Base-by-base conservation (phyloP, 1,139 yeast species). In the Kluyveromyces marxianus region DNA sequence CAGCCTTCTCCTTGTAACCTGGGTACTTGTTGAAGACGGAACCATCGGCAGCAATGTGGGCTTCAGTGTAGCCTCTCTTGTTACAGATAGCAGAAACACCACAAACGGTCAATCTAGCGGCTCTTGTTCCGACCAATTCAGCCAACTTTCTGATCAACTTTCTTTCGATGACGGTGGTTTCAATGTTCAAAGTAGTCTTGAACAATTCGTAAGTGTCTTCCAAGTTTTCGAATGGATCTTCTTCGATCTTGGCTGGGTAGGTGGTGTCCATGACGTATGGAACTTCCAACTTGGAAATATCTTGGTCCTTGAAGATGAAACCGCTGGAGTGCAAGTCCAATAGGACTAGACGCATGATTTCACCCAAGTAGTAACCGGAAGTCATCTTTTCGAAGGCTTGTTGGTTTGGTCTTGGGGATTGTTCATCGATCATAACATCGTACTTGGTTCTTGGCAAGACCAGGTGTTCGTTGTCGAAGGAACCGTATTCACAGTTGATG, bases 351-450 rank as follows among this genome's bases (percentile, higher is more conserved):
- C 98, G 81, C 59, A 90, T 71, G 38, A 92, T 74, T 72, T 92
- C 98, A 60, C 98, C 98, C 60, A 92, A 74, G 69, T 92, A 92
- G 70, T 88, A 86, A 53, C 98, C 98, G 39, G 96, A 87, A 59
- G 90, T 88, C 97, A 92, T 89, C 74, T 92, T 92, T 72, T 92
- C 98, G 66, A 88, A 92, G 44, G 92, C 67, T 71, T 92, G 98
- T 71, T 90, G 96, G 55, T 94, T 90, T 44, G 97, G 97, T 71
- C 97, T 84, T 60, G 97, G 97, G 41, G 95, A 84, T 61, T 85
- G 83, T 39, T 71, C 72, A 68, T 92, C 98, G 54, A 92, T 82
- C 56, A 70, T 73, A 48, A 82, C 64, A 67, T 92, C 98, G 66
- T 82, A 90, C 64, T 81, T 82, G 54, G 96, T 90, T 71, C 97